phyloP scores from a whole-genome alignment of 2,329 filamentous ascomycete species.

The Talaromyces sp. region DNA sequence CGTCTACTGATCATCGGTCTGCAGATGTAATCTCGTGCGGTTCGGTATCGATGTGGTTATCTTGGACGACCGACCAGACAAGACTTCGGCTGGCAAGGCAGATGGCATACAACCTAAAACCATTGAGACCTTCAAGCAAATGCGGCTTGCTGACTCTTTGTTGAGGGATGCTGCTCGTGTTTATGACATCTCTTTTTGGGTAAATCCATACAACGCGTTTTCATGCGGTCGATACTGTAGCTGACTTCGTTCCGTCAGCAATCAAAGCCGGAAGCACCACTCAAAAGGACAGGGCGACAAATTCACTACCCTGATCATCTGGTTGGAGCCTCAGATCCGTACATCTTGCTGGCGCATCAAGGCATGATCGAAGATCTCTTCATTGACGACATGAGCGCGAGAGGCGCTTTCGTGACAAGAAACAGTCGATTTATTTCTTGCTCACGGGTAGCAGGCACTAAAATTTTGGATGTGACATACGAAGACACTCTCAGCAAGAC shows the following conservation, averaged over 20 bases:
- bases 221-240: background rate
- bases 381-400: slow-evolving; percentile 64
- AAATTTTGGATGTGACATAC: slow-evolving; percentile 44
- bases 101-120: slow-evolving; percentile 76
- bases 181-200: slow-evolving; percentile 74
- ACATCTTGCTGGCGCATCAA: slow-evolving; percentile 61
- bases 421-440: slow-evolving; percentile 62
- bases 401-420: slow-evolving; percentile 61
- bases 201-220: slow-evolving; percentile 32
- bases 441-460: slow-evolving; percentile 41
- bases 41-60: slow-evolving; percentile 65
- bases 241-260: slow-evolving; percentile 20
- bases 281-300: slow-evolving; percentile 58
- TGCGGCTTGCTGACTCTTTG: slow-evolving; percentile 67
- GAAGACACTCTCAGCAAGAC: slow-evolving; percentile 36
- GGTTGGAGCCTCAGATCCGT: slow-evolving; percentile 53
- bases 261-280: slow-evolving; percentile 48
- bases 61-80: slow-evolving; percentile 66
- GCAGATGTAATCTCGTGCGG: slow-evolving; percentile 56
- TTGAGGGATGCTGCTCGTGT: slow-evolving; percentile 66
- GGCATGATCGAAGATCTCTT: slow-evolving; percentile 72
- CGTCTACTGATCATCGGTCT: background rate
- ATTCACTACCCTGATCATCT: slow-evolving; percentile 60
- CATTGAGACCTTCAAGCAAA: slow-evolving; percentile 71
- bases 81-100: slow-evolving; percentile 65